phyloP scores from a whole-genome alignment of 2,329 filamentous ascomycete species.

The Orbilia oligospora region DNA sequence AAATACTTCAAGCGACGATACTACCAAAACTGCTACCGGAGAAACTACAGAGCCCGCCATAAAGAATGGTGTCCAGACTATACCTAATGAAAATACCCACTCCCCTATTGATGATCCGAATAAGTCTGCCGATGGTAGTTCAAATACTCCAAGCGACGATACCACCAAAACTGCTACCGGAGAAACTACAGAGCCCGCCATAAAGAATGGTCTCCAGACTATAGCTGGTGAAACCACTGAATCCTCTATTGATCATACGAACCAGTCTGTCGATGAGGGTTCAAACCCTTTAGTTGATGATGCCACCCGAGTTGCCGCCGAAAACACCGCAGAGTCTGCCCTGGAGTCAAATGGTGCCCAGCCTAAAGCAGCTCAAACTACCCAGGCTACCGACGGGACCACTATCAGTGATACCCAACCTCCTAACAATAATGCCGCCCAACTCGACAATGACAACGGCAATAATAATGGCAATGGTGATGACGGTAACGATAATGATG shows the following conservation, averaged over 20 bases:
- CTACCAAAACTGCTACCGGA: background rate
- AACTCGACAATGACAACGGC: background rate
- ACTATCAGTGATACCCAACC: slow-evolving; percentile 16
- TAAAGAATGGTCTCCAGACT: background rate
- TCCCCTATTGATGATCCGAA: background rate
- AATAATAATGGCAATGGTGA: no score
- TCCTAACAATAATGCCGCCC: slow-evolving; percentile 6
- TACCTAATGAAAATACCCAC: no score
- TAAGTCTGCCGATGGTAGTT: slow-evolving; percentile 2
- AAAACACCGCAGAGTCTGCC: no score
- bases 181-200: slow-evolving; percentile 4
- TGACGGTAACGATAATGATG: no score
- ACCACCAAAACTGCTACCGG: background rate
- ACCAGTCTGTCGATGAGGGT: no score
- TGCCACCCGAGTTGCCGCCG: no score
- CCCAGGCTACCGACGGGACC: no score
- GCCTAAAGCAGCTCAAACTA: no score
- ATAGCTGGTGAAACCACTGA: slow-evolving; percentile 1
- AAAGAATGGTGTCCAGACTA: background rate
- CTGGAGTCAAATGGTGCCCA: no score
- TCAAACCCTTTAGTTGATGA: no score
- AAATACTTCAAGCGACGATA: no score
- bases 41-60: background rate
- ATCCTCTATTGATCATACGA: no score
- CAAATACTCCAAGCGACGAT: slow-evolving; percentile 1